A percentile compares a stretch with the other conserved stretches of the same genome.
Conservation (phyloP, 805 yeast species). For the Ogataea saltuana region DNA sequence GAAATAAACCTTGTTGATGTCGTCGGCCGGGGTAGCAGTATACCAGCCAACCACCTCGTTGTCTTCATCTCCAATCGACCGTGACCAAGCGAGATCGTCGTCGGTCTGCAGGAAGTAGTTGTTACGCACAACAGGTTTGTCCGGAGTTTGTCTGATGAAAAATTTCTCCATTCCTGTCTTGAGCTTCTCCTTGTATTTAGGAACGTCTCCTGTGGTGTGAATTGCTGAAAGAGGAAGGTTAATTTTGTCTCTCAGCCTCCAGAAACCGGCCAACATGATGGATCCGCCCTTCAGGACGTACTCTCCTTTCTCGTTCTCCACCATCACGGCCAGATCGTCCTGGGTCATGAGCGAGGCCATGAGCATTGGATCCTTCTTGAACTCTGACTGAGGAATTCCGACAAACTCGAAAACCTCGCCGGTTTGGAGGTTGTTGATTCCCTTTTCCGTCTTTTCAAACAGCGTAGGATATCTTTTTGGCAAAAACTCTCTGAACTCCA, state of each 20-base stretch:
- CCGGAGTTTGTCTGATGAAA: slow-evolving; percentile 55
- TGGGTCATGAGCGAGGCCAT: slow-evolving; percentile 60
- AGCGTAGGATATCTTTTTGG: slow-evolving; percentile 60
- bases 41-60: slow-evolving; percentile 60
- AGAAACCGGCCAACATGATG: slow-evolving; percentile 65
- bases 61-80: slow-evolving; percentile 60
- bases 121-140: slow-evolving; percentile 66
- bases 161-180: slow-evolving; percentile 67
- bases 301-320: slow-evolving; percentile 58
- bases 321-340: slow-evolving; percentile 69
- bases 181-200: slow-evolving; percentile 59
- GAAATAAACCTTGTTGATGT: slow-evolving; percentile 49
- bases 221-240: slow-evolving; percentile 55
- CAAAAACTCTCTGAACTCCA: slow-evolving; percentile 52
- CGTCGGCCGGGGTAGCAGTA: slow-evolving; percentile 53
- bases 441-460: slow-evolving; percentile 46
- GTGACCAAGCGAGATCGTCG: slow-evolving; percentile 62
- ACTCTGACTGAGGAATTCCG: slow-evolving; percentile 32
- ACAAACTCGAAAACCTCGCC: slow-evolving; percentile 49
- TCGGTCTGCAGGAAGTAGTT: slow-evolving; percentile 68
- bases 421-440: slow-evolving; percentile 52
- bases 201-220: slow-evolving; percentile 69
- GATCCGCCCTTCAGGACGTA: slow-evolving; percentile 62
- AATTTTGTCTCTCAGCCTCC: slow-evolving; percentile 64
- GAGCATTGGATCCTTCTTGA: slow-evolving; percentile 55